A percentile compares a stretch with the other conserved stretches of the same genome.
These are phyloP conservation scores for Lentinula boryana DNA, from an alignment of 768 basidiomycete species.

Conservation along the genomic window DNA sequence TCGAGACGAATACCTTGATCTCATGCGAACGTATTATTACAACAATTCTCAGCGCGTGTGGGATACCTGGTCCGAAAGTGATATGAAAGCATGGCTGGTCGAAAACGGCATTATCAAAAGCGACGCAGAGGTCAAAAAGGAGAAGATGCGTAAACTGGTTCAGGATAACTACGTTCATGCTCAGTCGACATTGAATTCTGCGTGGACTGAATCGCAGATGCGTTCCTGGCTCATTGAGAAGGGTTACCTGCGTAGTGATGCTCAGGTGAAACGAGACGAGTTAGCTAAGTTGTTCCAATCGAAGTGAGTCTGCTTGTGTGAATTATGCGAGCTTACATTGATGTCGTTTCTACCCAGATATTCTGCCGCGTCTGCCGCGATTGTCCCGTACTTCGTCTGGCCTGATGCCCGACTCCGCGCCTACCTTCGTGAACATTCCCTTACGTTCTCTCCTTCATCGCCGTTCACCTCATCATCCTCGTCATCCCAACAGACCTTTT, in stretches of 20 bases:
- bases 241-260: conserved; percentile 55
- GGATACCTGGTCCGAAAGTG: conserved; percentile 70
- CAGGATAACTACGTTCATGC: conserved; percentile 68
- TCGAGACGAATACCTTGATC: conserved; percentile 54
- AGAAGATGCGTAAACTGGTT: conserved; percentile 75
- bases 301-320: conserved; percentile 36
- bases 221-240: conserved; percentile 70
- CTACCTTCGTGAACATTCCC: conserved; percentile 73
- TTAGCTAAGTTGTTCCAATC: conserved; percentile 65
- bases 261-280: conserved; percentile 67
- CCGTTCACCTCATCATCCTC: neutral
- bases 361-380: conserved; percentile 14
- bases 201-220: conserved; percentile 74
- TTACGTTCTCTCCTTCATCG: conserved; percentile 22
- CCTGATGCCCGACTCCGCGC: conserved; percentile 89
- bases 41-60: conserved; percentile 46
- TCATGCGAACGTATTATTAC: conserved; percentile 83
- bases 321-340: neutral
- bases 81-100: conserved; percentile 77
- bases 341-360: conserved; percentile 32
- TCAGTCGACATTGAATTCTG: conserved; percentile 51
- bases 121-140: conserved; percentile 56
- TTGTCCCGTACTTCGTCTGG: conserved; percentile 76
- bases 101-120: conserved; percentile 65
- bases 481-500: conserved; percentile 38